phyloP scores from a whole-genome alignment of 2,329 filamentous ascomycete species.

The Colletotrichum gloeosporioides region DNA sequence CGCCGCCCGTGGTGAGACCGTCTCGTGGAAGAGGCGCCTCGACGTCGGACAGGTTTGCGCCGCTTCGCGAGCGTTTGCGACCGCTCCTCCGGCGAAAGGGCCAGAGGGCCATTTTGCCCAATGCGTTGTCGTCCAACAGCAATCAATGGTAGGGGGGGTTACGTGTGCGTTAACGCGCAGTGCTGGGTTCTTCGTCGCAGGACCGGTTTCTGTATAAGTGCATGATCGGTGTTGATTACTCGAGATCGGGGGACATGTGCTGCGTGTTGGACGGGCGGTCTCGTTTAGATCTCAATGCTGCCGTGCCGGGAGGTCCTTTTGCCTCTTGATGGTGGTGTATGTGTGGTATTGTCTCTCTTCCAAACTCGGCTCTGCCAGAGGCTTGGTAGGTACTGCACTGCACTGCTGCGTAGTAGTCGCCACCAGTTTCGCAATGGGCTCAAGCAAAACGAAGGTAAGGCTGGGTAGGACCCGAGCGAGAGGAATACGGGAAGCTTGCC shows the following conservation, averaged over 20 bases:
- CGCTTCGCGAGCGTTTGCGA: conserved; percentile 60
- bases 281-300: conserved; percentile 16
- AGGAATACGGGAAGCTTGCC: conserved; percentile 8
- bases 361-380: not conserved
- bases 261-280: not conserved
- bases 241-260: not conserved
- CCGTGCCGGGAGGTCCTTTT: not conserved
- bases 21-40: conserved; percentile 46
- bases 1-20: conserved; percentile 34
- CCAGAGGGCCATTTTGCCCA: conserved; percentile 75
- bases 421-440: conserved; percentile 5
- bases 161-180: not conserved
- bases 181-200: conserved; percentile 3
- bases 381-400: not conserved
- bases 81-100: conserved; percentile 79
- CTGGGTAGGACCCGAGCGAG: not conserved
- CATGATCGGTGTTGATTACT: conserved; percentile 15
- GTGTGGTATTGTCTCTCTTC: not conserved
- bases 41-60: conserved; percentile 60
- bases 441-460: not conserved
- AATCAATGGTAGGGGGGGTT: not conserved
- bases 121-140: not conserved
- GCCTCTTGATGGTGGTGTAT: not conserved
- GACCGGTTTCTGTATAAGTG: not conserved
- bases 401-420: not conserved